Percentiles rank a stretch among this genome's conserved stretches.
Evolutionary conservation across 225 moss, liverwort and hornwort genomes (phyloP).

Genomic region (Lunularia cruciata): DNA sequence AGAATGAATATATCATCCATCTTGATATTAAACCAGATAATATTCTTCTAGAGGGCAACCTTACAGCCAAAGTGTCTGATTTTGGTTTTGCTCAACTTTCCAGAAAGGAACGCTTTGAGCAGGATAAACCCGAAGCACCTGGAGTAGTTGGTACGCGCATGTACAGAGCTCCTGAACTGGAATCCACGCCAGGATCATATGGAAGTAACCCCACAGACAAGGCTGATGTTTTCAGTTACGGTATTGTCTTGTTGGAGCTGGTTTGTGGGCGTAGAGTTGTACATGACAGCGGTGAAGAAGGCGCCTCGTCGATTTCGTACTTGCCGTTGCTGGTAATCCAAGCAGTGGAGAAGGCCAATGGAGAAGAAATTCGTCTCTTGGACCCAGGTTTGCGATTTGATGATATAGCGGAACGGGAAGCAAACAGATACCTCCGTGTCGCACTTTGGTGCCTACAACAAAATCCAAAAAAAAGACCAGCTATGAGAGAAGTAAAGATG

Average conservation of each 20-base stretch:
- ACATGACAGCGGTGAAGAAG: neutral
- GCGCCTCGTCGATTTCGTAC: too few relatives aligned
- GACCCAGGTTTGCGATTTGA: neutral
- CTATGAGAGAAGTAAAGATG: slow-evolving; percentile 1
- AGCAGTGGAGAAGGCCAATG: neutral
- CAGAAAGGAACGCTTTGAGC: too few relatives aligned
- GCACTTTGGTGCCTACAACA: neutral
- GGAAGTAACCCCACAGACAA: too few relatives aligned
- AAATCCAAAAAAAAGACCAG: slow-evolving; percentile 3
- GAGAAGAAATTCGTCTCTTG: neutral
- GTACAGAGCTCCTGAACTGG: slow-evolving; percentile 53
- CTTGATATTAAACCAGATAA: slow-evolving; percentile 73
- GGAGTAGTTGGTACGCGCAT: slow-evolving; percentile 55
- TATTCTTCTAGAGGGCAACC: slow-evolving; percentile 60
- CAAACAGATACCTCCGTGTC: neutral
- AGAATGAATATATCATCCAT: slow-evolving; percentile 48
- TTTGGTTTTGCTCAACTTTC: slow-evolving; percentile 67
- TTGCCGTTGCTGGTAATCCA: neutral
- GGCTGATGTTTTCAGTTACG: slow-evolving; percentile 68
- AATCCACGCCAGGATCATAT: slow-evolving; percentile 22
- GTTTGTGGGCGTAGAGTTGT: slow-evolving; percentile 51
- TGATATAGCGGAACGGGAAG: neutral
- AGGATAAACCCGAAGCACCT: slow-evolving; percentile 54
- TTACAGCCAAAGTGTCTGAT: slow-evolving; percentile 69
- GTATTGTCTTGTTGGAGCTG: slow-evolving; percentile 71